Conservation (phyloP, 371 early-diverging fungal species). For the Mucor racemosus region DNA sequence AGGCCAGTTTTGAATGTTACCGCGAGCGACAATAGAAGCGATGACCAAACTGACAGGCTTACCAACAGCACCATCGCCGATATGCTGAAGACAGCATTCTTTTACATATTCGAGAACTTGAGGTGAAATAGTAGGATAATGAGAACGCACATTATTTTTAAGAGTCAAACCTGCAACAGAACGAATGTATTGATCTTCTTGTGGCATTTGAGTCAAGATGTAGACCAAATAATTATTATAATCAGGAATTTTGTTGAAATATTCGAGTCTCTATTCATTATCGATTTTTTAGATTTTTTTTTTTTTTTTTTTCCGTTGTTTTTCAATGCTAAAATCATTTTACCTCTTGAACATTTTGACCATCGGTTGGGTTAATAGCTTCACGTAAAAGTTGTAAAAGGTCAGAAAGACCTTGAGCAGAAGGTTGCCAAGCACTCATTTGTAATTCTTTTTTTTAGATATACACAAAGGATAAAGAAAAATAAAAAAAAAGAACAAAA, state of each 20-base stretch:
- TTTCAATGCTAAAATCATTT: not conserved
- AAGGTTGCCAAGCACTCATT: slow-evolving; percentile 58
- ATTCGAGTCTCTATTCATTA: slow-evolving; percentile 73
- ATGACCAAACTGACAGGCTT: slow-evolving; percentile 72
- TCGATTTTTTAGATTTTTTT: no score
- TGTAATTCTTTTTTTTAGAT: not conserved
- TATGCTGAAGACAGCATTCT: slow-evolving; percentile 66
- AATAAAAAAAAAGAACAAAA: no score
- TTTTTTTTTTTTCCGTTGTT: not conserved
- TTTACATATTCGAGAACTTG: slow-evolving; percentile 78
- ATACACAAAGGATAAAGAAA: not conserved
- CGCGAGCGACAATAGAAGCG: slow-evolving; percentile 78
- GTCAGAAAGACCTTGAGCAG: slow-evolving; percentile 55
- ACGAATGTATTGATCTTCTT: slow-evolving; percentile 67
- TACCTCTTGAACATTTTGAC: slow-evolving; percentile 52
- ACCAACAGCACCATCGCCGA: slow-evolving; percentile 83
- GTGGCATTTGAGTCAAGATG: slow-evolving; percentile 79
- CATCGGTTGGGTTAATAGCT: slow-evolving; percentile 51
- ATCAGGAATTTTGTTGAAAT: slow-evolving; percentile 84
- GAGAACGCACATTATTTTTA: slow-evolving; percentile 82
- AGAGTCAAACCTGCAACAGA: slow-evolving; percentile 88
- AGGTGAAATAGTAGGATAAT: slow-evolving; percentile 66
- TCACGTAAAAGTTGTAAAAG: slow-evolving; percentile 52
- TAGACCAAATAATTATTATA: slow-evolving; percentile 89
- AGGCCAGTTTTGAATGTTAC: slow-evolving; percentile 79